A percentile compares a stretch with the other conserved stretches of the same genome.
These are phyloP conservation scores for Scedosporium minutisporum DNA, from an alignment of 2,329 filamentous ascomycete genomes.

Conservation along the genomic window DNA sequence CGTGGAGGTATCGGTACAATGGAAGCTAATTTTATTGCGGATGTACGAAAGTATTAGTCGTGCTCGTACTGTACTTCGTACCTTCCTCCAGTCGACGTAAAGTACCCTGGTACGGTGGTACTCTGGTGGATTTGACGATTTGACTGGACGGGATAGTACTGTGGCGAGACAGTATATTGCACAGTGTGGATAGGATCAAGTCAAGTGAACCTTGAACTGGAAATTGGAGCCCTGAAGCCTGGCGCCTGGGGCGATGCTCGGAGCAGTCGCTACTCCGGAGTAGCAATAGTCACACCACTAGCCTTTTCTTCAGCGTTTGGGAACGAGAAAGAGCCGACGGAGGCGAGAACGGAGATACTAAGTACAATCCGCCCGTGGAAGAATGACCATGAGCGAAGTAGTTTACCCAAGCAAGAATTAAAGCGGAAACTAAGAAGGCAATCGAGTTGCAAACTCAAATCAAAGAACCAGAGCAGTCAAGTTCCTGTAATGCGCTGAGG, in stretches of 20 bases:
- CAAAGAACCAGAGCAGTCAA: no score
- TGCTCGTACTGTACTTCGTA: background rate
- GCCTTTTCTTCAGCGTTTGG: no score
- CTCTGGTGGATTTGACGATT: background rate
- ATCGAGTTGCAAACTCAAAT: no score
- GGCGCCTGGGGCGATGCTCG: background rate
- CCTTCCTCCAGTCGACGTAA: background rate
- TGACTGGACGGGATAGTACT: constrained; percentile 1
- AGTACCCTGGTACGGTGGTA: background rate
- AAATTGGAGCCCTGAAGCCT: background rate
- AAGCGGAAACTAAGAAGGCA: no score
- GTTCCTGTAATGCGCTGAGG: no score
- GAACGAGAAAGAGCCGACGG: no score
- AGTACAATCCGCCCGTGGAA: no score
- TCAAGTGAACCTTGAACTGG: background rate
- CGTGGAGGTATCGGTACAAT: background rate
- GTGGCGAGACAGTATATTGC: background rate
- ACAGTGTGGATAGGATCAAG: constrained; percentile 1
- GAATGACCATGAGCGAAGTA: no score
- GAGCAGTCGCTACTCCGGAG: background rate
- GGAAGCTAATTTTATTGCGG: background rate
- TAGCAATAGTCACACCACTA: no score
- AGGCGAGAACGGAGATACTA: no score
- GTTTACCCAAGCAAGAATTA: no score
- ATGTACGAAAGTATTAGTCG: background rate